Evolutionary conservation across 805 yeast species (phyloP), one percentile per base, ranked within the genome.

Genomic region (Barnettozyma californica): DNA sequence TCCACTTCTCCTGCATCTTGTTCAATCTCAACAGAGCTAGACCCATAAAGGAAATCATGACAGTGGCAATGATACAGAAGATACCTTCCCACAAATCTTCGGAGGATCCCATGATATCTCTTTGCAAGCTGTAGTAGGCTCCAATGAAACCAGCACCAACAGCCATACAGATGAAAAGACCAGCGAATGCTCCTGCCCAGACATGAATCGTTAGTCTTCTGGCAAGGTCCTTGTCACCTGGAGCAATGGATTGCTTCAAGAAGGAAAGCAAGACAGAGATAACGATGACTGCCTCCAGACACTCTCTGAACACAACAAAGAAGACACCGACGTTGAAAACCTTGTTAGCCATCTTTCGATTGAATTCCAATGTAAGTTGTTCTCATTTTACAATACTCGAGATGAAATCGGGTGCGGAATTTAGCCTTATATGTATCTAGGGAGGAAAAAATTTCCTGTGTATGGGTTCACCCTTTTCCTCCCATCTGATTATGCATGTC

Each of bases 81-180:
- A 88, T 75, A 73, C 97, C 98, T 77, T 92, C 99, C 98, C 98
- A 92, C 49, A 92, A 68, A 66, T 92, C 97, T 67, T 92, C 99
- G 19, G 96, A 81, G 11, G 67, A 64, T 44, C 92, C 75, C 87
- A 96, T 92, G 55, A 92, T 78, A 77, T 92, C 95, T 46, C 78
- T 78, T 54, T 84, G 83, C 44, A 86, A 74, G 34, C 86, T 70
- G 67, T 92, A 92, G 73, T 88, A 92, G 20, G 89, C 90, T 68
- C 96, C 99, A 65, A 92, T 91, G 70, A 92, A 91, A 48, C 90
- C 96, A 69, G 87, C 84, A 67, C 99, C 99, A 54, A 92, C 73
- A 47, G 80, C 75, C 44, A 92, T 61, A 84, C 98, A 92, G 44
- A 88, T 68, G 25, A 85, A 55, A 27, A 92, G 74, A 56, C 98